Evolutionary conservation across 768 basidiomycete species (phyloP).

Genomic region (Tricholoma matsutake): DNA sequence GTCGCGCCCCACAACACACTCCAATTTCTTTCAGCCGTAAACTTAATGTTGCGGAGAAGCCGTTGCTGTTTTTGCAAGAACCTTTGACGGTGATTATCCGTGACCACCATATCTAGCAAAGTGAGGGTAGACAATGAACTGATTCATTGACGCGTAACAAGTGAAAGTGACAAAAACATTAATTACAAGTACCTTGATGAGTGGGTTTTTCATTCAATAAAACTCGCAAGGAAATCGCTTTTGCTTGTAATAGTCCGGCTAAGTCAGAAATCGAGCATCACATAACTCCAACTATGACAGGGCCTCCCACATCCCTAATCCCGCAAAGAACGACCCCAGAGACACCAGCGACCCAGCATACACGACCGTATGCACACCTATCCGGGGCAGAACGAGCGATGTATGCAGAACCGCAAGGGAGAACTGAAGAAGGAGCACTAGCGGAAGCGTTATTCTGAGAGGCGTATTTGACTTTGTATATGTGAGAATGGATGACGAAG

Average conservation of each 20-base stretch:
- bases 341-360: constrained; percentile 67
- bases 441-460: constrained; percentile 39
- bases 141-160: too few species aligned
- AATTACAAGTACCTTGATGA: too few species aligned
- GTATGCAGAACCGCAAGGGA: constrained; percentile 63
- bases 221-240: not conserved
- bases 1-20: too few species aligned
- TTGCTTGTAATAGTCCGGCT: not conserved
- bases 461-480: constrained; percentile 28
- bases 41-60: too few species aligned
- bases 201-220: too few species aligned
- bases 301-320: constrained; percentile 70
- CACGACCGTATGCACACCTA: constrained; percentile 75
- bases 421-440: constrained; percentile 47
- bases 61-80: too few species aligned
- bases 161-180: too few species aligned
- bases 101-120: too few species aligned
- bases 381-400: constrained; percentile 59
- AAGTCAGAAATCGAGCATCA: not conserved
- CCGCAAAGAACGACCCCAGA: constrained; percentile 68
- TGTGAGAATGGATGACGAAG: constrained; percentile 10
- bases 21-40: too few species aligned
- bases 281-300: constrained; percentile 36
- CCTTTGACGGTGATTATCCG: too few species aligned
- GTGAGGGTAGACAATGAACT: too few species aligned